phyloP scores from a whole-genome alignment of 495 filamentous ascomycete species.

The Podospora australis region DNA sequence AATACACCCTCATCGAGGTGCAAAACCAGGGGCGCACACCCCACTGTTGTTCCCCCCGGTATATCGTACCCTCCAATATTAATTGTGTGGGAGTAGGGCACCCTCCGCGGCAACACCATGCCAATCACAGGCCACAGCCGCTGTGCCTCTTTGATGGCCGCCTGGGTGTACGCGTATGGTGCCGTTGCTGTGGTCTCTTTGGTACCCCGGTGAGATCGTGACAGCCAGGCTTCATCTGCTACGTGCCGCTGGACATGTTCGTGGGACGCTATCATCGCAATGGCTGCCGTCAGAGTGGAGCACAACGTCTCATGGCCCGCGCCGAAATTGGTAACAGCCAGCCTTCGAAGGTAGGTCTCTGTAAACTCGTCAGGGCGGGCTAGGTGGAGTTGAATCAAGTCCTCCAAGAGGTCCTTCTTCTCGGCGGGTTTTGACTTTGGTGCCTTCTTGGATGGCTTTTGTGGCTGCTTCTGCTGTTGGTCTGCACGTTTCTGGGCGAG shows the following conservation, averaged over 20 bases:
- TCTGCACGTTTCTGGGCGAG: not conserved
- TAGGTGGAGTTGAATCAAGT: constrained; percentile 32
- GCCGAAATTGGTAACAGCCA: constrained; percentile 42
- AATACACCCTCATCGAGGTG: constrained; percentile 50
- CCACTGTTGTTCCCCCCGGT: constrained; percentile 49
- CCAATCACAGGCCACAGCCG: constrained; percentile 54
- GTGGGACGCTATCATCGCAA: constrained; percentile 30
- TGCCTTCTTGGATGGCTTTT: too few relatives aligned
- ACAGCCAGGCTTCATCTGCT: too few relatives aligned
- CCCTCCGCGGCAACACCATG: constrained; percentile 50
- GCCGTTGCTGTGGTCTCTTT: constrained; percentile 1
- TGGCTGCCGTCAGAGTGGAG: constrained; percentile 34
- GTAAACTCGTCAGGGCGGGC: constrained; percentile 27
- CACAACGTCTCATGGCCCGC: constrained; percentile 45
- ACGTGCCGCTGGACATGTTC: constrained; percentile 12
- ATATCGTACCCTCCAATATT: constrained; percentile 44
- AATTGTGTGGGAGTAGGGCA: constrained; percentile 45
- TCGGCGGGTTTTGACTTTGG: too few relatives aligned
- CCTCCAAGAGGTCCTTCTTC: constrained; percentile 25
- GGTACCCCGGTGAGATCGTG: too few relatives aligned
- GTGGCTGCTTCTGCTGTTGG: not conserved
- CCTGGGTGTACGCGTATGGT: constrained; percentile 47
- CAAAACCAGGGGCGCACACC: constrained; percentile 54
- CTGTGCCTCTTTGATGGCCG: constrained; percentile 57
- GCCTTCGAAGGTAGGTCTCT: constrained; percentile 36